Conservation (phyloP, 352 stramenopile species). For the Phytopythium vexans region DNA sequence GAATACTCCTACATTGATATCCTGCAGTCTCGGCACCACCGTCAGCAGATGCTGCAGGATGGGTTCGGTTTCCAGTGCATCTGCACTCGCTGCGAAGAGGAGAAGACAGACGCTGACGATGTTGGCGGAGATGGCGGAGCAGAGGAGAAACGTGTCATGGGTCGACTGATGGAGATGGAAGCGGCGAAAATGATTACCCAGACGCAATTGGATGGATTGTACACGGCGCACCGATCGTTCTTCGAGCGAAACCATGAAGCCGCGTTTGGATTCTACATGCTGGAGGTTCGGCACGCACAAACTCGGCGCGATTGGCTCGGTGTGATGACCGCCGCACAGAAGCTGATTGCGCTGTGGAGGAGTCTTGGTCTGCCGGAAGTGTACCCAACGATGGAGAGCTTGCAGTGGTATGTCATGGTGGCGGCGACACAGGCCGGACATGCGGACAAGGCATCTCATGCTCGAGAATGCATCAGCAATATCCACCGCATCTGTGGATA, state of each 20-base stretch:
- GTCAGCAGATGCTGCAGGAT: constrained; percentile 27
- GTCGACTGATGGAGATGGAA: constrained; percentile 25
- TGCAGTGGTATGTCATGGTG: constrained; percentile 43
- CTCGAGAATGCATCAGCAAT: constrained; percentile 7
- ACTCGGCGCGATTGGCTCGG: constrained; percentile 17
- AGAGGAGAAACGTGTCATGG: constrained; percentile 15
- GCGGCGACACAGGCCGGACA: constrained; percentile 30
- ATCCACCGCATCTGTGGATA: constrained; percentile 37
- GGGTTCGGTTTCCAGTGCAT: constrained; percentile 55
- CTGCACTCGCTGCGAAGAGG: constrained; percentile 37
- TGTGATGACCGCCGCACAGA: constrained; percentile 26
- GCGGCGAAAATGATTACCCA: constrained; percentile 5
- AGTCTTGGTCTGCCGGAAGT: constrained; percentile 18
- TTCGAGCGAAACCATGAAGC: constrained; percentile 26
- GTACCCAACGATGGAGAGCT: constrained; percentile 44
- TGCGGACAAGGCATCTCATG: constrained; percentile 7
- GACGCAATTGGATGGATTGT: constrained; percentile 11
- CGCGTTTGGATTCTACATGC: constrained; percentile 35
- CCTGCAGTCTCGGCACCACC: constrained; percentile 24
- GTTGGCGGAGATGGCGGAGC: constrained; percentile 7
- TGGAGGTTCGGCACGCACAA: constrained; percentile 36
- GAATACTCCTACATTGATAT: constrained; percentile 65
- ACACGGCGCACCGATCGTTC: constrained; percentile 9
- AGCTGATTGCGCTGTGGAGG: constrained; percentile 33
- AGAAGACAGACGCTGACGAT: constrained; percentile 3